phyloP scores from a whole-genome alignment of 2,329 filamentous ascomycete genomes.

The Trichothecium sympodiale region DNA sequence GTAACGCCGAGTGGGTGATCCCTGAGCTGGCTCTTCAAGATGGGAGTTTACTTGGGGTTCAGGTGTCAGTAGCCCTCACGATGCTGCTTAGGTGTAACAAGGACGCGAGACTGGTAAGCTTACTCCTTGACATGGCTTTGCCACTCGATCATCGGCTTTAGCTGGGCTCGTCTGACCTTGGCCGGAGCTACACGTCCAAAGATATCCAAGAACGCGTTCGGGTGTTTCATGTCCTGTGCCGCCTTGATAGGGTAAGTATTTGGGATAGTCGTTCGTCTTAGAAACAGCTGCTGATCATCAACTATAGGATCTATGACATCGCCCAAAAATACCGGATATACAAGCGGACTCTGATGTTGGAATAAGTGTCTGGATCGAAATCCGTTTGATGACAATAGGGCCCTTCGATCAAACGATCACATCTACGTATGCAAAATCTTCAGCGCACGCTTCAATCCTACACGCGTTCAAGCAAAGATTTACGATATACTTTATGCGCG shows the following conservation, averaged over 20 bases:
- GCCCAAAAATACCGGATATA: too few relatives aligned
- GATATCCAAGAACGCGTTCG: constrained; percentile 22
- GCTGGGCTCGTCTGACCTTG: constrained; percentile 19
- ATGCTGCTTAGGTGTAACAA: constrained; percentile 24
- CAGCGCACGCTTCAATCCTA: constrained; percentile 24
- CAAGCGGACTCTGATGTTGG: too few relatives aligned
- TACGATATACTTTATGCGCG: constrained; percentile 27
- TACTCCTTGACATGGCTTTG: constrained; percentile 26
- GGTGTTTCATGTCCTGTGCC: constrained; percentile 30
- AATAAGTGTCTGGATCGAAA: too few relatives aligned
- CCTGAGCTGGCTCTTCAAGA: constrained; percentile 26
- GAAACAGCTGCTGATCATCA: too few relatives aligned
- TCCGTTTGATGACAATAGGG: too few relatives aligned
- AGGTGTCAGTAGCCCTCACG: constrained; percentile 26
- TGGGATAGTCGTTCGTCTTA: too few relatives aligned
- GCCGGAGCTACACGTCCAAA: constrained; percentile 13
- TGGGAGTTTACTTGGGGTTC: constrained; percentile 24
- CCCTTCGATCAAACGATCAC: too few relatives aligned
- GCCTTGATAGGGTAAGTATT: constrained; percentile 23
- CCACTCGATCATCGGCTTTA: constrained; percentile 23
- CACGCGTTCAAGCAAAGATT: constrained; percentile 27
- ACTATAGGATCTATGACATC: constrained; percentile 12
- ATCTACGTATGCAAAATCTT: constrained; percentile 24
- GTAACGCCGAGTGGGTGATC: constrained; percentile 24
- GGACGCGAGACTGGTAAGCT: constrained; percentile 23